Base-by-base conservation (phyloP, 306 rosid species). In the Hippophae tibetana region DNA sequence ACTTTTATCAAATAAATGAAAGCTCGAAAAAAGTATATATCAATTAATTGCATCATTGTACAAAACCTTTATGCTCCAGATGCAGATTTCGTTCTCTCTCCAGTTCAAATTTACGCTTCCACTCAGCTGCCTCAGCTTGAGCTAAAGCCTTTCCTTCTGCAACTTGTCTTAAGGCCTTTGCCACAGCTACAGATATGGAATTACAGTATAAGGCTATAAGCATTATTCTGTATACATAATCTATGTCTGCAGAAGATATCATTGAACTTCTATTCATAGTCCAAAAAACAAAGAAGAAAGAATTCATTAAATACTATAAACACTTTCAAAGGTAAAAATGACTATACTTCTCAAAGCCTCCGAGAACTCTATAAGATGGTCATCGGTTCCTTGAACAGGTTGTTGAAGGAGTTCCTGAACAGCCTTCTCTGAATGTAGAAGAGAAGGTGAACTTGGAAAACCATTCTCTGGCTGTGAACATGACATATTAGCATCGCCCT, bases 131-230 rank as follows among this genome's bases (percentile, higher is more conserved):
- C 84, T 92, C 98, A 49, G 89, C 89, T 69, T 92, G 93, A 71
- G 96, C 96, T 67, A 85, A 72, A 64, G 96, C 96, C 76, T 92
- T 92, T 53, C 89, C 96, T 75, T 92, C 93, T 2, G 98, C 96
- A 60, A 85, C 96, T 60, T 59, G 78, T 77, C 95, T 82, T 62
- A 92, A 76, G 64, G 98, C 87, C 76, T 92, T 85, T 47, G 96
- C 96, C 56, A 92, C 95, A 61, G 95, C 98, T 92, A 74, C 75
- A 85, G 48, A 76, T 58, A 58, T 63, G 64, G 69, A 71, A 75
- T 82, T 45, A 65, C n/a, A 69, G 75, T 44, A 67, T 74, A n/a
- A n/a, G n/a, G n/a, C n/a, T n/a, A n/a, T n/a, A 63, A 82, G 75
- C 68, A 78, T 54, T 66, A 56, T 65, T 60, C 53, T n/a, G 56